Evolutionary conservation across 495 filamentous ascomycete species (phyloP).

Genomic region (Collariella sp.): DNA sequence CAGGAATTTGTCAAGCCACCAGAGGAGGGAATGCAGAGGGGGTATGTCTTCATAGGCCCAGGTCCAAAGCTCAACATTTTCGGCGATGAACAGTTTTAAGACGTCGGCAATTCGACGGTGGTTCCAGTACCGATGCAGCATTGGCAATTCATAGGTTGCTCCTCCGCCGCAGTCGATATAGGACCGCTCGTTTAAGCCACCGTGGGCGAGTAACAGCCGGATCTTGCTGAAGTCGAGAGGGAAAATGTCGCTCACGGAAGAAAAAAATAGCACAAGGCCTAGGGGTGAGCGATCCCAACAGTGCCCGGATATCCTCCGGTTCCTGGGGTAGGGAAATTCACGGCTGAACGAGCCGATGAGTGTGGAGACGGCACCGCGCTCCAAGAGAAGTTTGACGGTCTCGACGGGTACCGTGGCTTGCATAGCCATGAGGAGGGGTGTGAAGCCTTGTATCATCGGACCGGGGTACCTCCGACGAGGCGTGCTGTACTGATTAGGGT

Average conservation of each 20-base stretch:
- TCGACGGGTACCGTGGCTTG: slow-evolving; percentile 8
- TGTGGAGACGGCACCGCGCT: slow-evolving; percentile 8
- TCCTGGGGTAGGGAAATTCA: not conserved
- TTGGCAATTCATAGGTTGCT: not conserved
- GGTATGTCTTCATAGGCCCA: not conserved
- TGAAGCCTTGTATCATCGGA: not conserved
- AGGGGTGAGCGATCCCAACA: not conserved
- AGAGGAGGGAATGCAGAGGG: slow-evolving; percentile 5
- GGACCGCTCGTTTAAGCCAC: not conserved
- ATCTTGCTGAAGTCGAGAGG: slow-evolving; percentile 7
- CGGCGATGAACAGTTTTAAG: not conserved
- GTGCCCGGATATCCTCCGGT: too few relatives aligned
- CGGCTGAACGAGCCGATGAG: not conserved
- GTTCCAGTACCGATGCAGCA: not conserved
- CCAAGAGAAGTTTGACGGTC: slow-evolving; percentile 13
- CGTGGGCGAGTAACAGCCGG: not conserved
- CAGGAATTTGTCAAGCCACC: not conserved
- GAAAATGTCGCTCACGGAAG: too few relatives aligned
- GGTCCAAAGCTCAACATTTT: not conserved
- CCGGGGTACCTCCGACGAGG: not conserved
- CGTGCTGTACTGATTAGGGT: slow-evolving; percentile 9
- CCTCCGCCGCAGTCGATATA: too few relatives aligned
- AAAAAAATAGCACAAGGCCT: not conserved
- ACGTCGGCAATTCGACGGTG: not conserved
- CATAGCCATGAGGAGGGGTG: slow-evolving; percentile 12